Evolutionary conservation across 768 basidiomycete genomes (phyloP), one percentile per base, ranked within the genome.

Genomic region (Lactarius evosmus): DNA sequence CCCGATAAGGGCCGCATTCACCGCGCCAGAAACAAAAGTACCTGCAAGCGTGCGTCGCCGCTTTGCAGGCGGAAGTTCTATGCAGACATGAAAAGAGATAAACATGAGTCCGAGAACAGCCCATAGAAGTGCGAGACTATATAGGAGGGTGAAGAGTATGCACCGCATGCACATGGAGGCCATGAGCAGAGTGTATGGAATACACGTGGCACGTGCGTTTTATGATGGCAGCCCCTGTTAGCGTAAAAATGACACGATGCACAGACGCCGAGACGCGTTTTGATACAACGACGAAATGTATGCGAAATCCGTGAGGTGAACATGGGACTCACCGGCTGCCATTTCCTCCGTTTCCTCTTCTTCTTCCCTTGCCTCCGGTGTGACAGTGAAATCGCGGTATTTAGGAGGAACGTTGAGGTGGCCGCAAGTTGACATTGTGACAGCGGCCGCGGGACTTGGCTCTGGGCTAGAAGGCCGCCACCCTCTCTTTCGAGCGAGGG

Each of bases 1-100:
- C 62, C 91, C 89, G 65, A 94, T 89, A 63, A 94, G 82, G 52
- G 90, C 92, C 67, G 91, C 91, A 76, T 83, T 90, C 75, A 93
- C 78, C 60, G 92, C 91, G 34, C 90, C 89, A 17, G 89, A 88
- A 66, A 93, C 84, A 70, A 94, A 87, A 62, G 89, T 87, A 66
- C 89, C 89, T 67, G 90, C 87, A 75, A 93, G 81, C 65, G 87
- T 87, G 70, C 88, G 85, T 65, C 90, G 88, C 72, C 87, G 86
- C 79, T 93, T 93, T 69, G 84, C 78, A 53, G 90, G 87, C 32
- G 85, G 85, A 56, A 87, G 73, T 72, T 91, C 90, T 91, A 87
- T 75, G 41, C 58, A 70, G 58, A 74, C 69, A 70, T 72, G 67
- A 65, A 75, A 69, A 61, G 70, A 71, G 61, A 72, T 65, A 56